Evolutionary conservation across 371 early-diverging fungal genomes (phyloP), one percentile per base, ranked within the genome.

Genomic region (Mucor lusitanicus): DNA sequence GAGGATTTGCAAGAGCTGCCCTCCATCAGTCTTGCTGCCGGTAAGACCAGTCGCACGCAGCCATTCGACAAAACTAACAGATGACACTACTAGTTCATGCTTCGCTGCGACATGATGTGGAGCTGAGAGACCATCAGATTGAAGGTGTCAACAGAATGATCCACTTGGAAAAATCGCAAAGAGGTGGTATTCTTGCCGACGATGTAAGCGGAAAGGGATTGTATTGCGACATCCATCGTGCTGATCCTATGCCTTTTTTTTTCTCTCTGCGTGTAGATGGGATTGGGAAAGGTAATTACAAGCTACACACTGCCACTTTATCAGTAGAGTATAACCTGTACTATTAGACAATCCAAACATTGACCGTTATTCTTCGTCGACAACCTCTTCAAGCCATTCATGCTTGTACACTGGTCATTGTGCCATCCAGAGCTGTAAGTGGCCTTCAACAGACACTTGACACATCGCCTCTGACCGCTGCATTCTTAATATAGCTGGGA

Each of bases 111-210:
- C 33, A 61, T 13, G 56, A 75, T 3, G 62, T 81, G 4, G 23
- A 61, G 35, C 56, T 81, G 27, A 65, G 68, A 44, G 70, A 69
- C 13, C 79, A 81, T 48, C 81, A 81, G 65, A 69, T 73, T 63
- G 81, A 78, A 65, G 81, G 81, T 37, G 61, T 78, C 13, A 59
- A 75, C 28, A 62, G 60, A 15, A 78, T 81, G 81, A 72, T 78
- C 32, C 17, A 39, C 21, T 72, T 81, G 75, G 81, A 81, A 65
- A 68, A 55, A 27, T 44, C 70, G 0, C 63, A 73, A 27, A 66
- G 79, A n/a, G 81, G 81, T 6, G 81, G 81, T 25, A 77, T 81
- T 40, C 55, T 81, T 9, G 81, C 81, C 23, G 81, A 81, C 44
- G 81, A 81, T 63, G 80, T 74, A 74, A 58, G 63, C 33, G 4